Evolutionary conservation across 306 rosid genomes (phyloP).

Genomic region (Acacia crassicarpa): DNA sequence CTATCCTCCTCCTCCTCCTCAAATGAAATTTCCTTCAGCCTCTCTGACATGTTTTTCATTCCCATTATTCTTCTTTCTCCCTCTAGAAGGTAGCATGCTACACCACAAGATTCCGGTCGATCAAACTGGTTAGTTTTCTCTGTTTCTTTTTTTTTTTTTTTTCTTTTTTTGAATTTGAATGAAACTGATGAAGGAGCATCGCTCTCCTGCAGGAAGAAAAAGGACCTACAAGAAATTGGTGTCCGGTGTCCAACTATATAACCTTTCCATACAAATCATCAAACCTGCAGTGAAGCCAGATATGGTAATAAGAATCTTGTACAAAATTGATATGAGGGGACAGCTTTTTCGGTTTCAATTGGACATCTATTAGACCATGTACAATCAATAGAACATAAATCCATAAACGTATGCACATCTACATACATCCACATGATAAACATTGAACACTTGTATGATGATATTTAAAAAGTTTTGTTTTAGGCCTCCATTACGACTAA

Average conservation of each 20-base stretch:
- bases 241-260: slow-evolving; percentile 24
- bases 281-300: slow-evolving; percentile 35
- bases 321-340: not conserved
- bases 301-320: slow-evolving; percentile 23
- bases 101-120: slow-evolving; percentile 30
- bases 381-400: not conserved
- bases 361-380: not conserved
- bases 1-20: not conserved
- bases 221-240: slow-evolving; percentile 41
- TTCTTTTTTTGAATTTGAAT: not conserved
- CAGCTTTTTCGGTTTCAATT: not conserved
- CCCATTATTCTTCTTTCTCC: slow-evolving; percentile 32
- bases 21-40: slow-evolving; percentile 35
- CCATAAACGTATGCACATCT: not conserved
- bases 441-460: not conserved
- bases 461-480: not conserved
- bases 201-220: slow-evolving; percentile 44
- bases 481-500: slow-evolving; percentile 8
- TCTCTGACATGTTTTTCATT: slow-evolving; percentile 23
- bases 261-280: slow-evolving; percentile 30
- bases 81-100: slow-evolving; percentile 21
- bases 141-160: no score
- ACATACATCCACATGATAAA: not conserved
- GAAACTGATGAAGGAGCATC: slow-evolving; percentile 33
- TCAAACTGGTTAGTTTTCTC: not conserved